Percentiles rank a stretch among this genome's conserved stretches.
phyloP scores from a whole-genome alignment of 352 stramenopile genomes.

The Phytophthora cajani region DNA sequence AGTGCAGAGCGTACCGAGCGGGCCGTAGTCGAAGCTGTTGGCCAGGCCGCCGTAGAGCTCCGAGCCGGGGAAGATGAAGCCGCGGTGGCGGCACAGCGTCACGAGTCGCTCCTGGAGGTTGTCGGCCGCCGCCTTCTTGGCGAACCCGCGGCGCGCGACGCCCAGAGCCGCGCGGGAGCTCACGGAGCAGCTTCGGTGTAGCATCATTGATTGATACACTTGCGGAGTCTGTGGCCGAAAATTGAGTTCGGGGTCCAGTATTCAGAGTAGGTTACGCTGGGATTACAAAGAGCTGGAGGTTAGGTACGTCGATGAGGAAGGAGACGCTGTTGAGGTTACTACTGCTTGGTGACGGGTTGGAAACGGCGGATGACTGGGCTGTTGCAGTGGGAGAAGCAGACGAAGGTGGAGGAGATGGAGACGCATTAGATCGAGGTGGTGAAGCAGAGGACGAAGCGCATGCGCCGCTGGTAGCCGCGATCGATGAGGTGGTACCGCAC shows the following conservation, averaged over 20 bases:
- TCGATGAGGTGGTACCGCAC: slow-evolving; percentile 51
- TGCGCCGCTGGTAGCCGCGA: slow-evolving; percentile 19
- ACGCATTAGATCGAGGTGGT: not conserved
- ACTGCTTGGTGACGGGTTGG: slow-evolving; percentile 28
- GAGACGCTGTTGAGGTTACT: slow-evolving; percentile 35
- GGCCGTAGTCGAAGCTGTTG: slow-evolving; percentile 98
- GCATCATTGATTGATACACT: slow-evolving; percentile 13
- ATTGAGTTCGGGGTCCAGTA: not conserved
- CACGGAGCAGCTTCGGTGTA: slow-evolving; percentile 11
- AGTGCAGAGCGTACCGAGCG: slow-evolving; percentile 50
- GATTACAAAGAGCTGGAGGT: no score
- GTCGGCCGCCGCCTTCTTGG: slow-evolving; percentile 36
- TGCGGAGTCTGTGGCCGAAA: slow-evolving; percentile 3
- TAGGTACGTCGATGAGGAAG: slow-evolving; percentile 11
- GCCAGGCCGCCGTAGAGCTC: slow-evolving; percentile 98
- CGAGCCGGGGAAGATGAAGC: slow-evolving; percentile 94
- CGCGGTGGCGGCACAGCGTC: slow-evolving; percentile 87
- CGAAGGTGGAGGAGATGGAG: not conserved
- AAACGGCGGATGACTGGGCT: slow-evolving; percentile 36
- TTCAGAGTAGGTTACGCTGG: not conserved
- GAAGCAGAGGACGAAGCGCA: slow-evolving; percentile 7
- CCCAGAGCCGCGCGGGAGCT: slow-evolving; percentile 4
- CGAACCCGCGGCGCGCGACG: slow-evolving; percentile 38
- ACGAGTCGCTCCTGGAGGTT: slow-evolving; percentile 80
- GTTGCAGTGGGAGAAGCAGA: slow-evolving; percentile 4